Evolutionary conservation across 2,329 filamentous ascomycete species (phyloP).

Genomic region (Aspergillus terreus): DNA sequence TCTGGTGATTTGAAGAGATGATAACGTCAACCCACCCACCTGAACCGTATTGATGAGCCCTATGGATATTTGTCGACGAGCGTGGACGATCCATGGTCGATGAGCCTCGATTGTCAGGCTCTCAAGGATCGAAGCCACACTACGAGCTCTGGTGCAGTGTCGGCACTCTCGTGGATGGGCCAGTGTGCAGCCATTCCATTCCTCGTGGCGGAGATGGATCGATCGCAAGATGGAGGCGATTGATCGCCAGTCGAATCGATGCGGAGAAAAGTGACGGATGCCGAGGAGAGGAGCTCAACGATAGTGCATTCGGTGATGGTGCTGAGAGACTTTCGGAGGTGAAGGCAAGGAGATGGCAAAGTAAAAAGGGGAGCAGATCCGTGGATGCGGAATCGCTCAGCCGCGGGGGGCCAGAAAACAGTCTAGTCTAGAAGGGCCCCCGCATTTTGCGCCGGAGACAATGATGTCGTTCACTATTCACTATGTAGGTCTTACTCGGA

Average conservation of each 20-base stretch:
- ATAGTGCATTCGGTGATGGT: too few species aligned
- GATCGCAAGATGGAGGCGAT: neutral
- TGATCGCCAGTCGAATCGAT: neutral
- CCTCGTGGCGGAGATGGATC: neutral
- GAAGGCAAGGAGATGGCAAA: neutral
- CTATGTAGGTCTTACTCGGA: too few species aligned
- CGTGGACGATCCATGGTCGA: neutral
- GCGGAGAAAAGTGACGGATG: too few species aligned
- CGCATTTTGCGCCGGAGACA: neutral
- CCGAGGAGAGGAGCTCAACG: too few species aligned
- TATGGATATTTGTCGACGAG: neutral
- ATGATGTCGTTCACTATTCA: too few species aligned
- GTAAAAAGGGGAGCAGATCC: neutral
- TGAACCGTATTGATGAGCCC: neutral
- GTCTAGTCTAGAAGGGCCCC: neutral
- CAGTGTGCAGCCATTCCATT: neutral
- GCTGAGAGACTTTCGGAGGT: too few species aligned
- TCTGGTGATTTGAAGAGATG: neutral
- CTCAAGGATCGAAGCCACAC: neutral
- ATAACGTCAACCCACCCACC: neutral
- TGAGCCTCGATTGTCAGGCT: neutral
- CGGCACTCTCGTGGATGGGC: neutral
- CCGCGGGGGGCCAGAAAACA: neutral
- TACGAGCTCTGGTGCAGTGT: neutral
- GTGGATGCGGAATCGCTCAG: neutral